Evolutionary conservation across 306 rosid genomes (phyloP).

Genomic region (Medicago lupulina): DNA sequence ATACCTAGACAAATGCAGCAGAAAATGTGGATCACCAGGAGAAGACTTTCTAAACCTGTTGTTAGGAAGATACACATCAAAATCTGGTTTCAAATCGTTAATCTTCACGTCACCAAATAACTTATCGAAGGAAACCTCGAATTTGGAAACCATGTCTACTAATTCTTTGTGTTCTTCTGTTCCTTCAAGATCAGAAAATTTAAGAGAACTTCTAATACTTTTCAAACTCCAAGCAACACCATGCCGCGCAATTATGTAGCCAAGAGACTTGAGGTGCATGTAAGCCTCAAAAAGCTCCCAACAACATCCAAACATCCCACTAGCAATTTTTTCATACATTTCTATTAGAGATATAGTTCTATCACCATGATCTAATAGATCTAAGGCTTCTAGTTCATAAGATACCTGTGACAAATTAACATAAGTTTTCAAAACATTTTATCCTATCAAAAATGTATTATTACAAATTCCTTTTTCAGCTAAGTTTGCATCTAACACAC

Average conservation of each 20-base stretch:
- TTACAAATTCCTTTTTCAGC: neutral
- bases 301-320: constrained; percentile 51
- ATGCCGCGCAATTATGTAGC: constrained; percentile 69
- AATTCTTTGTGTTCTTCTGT: constrained; percentile 44
- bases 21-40: constrained; percentile 74
- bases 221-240: constrained; percentile 74
- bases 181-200: constrained; percentile 38
- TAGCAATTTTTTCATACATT: constrained; percentile 56
- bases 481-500: constrained; percentile 13
- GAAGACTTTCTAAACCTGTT: constrained; percentile 80
- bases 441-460: neutral
- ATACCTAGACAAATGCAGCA: constrained; percentile 77
- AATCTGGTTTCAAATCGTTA: constrained; percentile 56
- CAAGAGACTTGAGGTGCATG: constrained; percentile 80
- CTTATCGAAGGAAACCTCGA: constrained; percentile 42
- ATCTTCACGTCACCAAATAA: constrained; percentile 60
- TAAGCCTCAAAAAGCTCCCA: constrained; percentile 90
- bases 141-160: constrained; percentile 39
- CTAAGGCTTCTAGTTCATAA: constrained; percentile 74
- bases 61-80: constrained; percentile 81
- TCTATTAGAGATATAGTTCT: constrained; percentile 57
- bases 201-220: constrained; percentile 41
- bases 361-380: constrained; percentile 54
- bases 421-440: constrained; percentile 23
- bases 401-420: constrained; percentile 61